Percentiles rank a stretch among this genome's conserved stretches.
These are phyloP conservation scores for Reutealis trisperma DNA, from an alignment of 345 rosid species.

Conservation along the genomic window DNA sequence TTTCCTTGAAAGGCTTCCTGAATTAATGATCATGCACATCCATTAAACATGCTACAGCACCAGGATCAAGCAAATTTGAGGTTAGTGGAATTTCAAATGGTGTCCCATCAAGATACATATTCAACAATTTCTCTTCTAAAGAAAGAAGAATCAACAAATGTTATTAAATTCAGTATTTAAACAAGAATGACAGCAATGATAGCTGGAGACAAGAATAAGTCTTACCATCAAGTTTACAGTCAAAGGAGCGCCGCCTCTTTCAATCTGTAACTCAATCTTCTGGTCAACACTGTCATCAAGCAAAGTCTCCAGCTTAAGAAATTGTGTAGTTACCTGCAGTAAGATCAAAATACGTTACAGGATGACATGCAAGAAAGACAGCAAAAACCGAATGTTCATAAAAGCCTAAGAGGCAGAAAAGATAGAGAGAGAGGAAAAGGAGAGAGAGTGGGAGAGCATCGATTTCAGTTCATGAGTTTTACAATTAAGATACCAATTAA, in stretches of 20 bases:
- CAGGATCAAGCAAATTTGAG: not conserved
- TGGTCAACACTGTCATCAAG: slow-evolving; percentile 82
- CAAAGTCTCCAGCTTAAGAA: slow-evolving; percentile 73
- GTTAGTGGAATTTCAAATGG: not conserved
- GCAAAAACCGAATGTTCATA: not conserved
- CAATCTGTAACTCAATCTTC: slow-evolving; percentile 66
- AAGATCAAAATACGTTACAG: not conserved
- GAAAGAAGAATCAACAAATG: not conserved
- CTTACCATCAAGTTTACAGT: slow-evolving; percentile 69
- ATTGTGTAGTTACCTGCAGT: slow-evolving; percentile 82
- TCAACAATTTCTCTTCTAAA: not conserved
- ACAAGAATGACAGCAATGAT: not conserved
- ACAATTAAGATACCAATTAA: not conserved
- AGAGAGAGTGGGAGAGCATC: not conserved
- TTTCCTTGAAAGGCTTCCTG: not conserved
- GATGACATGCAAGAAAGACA: not conserved
- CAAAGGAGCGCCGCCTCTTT: slow-evolving; percentile 87
- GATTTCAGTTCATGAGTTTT: not conserved
- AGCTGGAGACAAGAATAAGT: slow-evolving; percentile 5
- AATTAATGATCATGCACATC: not conserved
- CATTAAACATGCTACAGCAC: not conserved
- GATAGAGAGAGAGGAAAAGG: not conserved
- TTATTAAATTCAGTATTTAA: no score
- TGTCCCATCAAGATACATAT: not conserved
- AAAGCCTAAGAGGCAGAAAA: not conserved